These are phyloP conservation scores for Camelina hispida DNA, from an alignment of 345 rosid species.

Conservation along the genomic window DNA sequence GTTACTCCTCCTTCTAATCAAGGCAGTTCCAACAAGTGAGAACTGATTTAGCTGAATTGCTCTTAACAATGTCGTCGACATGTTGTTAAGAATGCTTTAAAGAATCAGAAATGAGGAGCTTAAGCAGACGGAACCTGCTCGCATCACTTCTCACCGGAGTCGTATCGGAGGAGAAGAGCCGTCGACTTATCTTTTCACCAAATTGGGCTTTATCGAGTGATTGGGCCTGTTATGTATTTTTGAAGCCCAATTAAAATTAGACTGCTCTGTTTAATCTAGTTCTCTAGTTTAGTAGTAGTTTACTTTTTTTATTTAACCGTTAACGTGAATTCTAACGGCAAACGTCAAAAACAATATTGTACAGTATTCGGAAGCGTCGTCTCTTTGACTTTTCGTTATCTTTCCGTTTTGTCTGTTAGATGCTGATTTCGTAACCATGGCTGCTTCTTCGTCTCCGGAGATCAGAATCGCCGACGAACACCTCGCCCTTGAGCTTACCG, in stretches of 20 bases:
- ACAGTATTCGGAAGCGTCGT: background rate
- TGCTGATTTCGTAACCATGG: constrained; percentile 41
- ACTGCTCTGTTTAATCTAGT: no score
- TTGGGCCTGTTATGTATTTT: background rate
- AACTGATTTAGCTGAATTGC: constrained; percentile 59
- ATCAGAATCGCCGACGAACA: constrained; percentile 42
- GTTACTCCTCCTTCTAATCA: constrained; percentile 54
- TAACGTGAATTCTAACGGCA: constrained; percentile 36
- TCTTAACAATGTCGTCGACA: constrained; percentile 69
- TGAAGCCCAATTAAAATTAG: background rate
- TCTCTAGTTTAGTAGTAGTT: no score
- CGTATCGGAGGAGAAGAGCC: background rate
- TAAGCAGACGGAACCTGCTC: background rate
- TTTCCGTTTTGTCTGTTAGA: constrained; percentile 36
- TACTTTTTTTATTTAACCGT: background rate
- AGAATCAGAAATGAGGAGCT: background rate
- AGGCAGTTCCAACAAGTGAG: constrained; percentile 48
- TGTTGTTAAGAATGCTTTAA: constrained; percentile 13
- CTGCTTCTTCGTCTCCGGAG: constrained; percentile 46
- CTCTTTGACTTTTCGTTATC: constrained; percentile 24
- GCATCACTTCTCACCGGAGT: background rate
- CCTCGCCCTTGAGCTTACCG: constrained; percentile 67
- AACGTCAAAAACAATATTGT: constrained; percentile 16
- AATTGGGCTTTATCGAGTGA: background rate
- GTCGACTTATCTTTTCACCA: background rate